A percentile compares a stretch with the other conserved stretches of the same genome.
phyloP scores from a whole-genome alignment of 306 rosid genomes.

The Cucumis cinereus region DNA sequence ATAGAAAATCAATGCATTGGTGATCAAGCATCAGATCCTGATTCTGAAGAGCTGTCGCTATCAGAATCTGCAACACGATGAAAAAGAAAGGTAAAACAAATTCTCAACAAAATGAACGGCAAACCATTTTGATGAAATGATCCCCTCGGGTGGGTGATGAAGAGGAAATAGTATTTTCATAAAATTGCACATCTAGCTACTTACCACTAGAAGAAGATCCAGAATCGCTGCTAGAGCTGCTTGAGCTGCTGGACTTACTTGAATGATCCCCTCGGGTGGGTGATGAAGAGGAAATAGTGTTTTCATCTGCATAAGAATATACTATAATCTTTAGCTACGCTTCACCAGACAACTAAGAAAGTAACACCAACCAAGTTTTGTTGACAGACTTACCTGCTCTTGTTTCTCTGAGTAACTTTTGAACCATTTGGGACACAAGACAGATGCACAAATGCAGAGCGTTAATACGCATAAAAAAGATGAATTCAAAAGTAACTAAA shows the following conservation, averaged over 20 bases:
- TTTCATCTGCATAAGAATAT: constrained; percentile 33
- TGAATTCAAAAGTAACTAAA: neutral
- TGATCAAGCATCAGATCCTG: constrained; percentile 78
- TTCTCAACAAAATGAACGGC: neutral
- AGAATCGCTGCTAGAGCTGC: constrained; percentile 89
- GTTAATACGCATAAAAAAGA: neutral
- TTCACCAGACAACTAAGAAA: neutral
- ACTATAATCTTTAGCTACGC: constrained; percentile 1
- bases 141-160: no score
- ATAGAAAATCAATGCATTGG: constrained; percentile 39
- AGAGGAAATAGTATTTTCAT: no score
- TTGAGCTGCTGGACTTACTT: constrained; percentile 82
- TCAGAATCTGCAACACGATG: constrained; percentile 62
- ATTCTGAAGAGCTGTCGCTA: constrained; percentile 80
- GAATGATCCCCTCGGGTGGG: constrained; percentile 46
- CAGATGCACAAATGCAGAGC: neutral
- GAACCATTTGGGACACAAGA: constrained; percentile 19
- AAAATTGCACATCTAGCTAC: neutral
- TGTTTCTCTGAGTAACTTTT: constrained; percentile 29
- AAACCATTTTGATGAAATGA: neutral
- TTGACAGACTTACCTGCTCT: constrained; percentile 30
- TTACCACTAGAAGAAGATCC: constrained; percentile 95
- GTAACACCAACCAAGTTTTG: neutral
- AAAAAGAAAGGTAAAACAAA: neutral
- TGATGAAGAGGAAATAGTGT: constrained; percentile 29